phyloP scores from a whole-genome alignment of 1,284 basidiomycete genomes.

The Ustilago esculenta region DNA sequence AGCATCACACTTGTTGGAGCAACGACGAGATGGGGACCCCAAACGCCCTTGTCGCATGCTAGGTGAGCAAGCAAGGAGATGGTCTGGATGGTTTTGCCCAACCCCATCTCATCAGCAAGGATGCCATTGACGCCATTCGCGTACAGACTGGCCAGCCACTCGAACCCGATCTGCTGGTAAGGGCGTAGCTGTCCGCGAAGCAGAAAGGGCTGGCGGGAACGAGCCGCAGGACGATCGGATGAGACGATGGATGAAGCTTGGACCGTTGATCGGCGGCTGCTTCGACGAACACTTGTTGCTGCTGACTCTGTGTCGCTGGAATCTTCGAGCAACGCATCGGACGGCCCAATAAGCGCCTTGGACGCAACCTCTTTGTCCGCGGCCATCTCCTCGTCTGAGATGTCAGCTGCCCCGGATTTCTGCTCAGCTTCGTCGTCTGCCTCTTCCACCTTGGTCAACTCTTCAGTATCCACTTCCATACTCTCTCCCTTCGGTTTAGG shows the following conservation, averaged over 20 bases:
- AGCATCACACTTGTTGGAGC: constrained; percentile 93
- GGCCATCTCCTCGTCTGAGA: constrained; percentile 37
- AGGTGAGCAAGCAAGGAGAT: constrained; percentile 91
- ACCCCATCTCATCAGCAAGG: constrained; percentile 73
- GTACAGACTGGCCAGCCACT: constrained; percentile 93
- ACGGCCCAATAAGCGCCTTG: constrained; percentile 60
- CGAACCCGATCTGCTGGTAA: constrained; percentile 91
- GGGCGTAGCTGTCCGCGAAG: constrained; percentile 87
- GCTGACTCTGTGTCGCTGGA: constrained; percentile 35
- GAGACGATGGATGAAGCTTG: constrained; percentile 68
- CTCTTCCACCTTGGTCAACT: constrained; percentile 6
- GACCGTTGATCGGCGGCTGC: constrained; percentile 39
- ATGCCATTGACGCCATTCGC: constrained; percentile 89
- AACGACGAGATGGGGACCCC: constrained; percentile 95
- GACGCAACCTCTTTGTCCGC: constrained; percentile 8
- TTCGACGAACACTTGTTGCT: constrained; percentile 26
- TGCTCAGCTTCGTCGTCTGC: constrained; percentile 2
- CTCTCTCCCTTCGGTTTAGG: neutral
- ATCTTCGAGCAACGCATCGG: constrained; percentile 20
- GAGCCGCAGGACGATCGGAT: constrained; percentile 25
- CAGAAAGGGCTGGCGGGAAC: constrained; percentile 76
- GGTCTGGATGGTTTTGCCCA: constrained; percentile 95
- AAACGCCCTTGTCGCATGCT: constrained; percentile 91
- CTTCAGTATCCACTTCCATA: constrained; percentile 1
- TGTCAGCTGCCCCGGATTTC: constrained; percentile 12